These are phyloP conservation scores for Botrytis tulipae DNA, from an alignment of 2,329 filamentous ascomycete species.

Conservation along the genomic window DNA sequence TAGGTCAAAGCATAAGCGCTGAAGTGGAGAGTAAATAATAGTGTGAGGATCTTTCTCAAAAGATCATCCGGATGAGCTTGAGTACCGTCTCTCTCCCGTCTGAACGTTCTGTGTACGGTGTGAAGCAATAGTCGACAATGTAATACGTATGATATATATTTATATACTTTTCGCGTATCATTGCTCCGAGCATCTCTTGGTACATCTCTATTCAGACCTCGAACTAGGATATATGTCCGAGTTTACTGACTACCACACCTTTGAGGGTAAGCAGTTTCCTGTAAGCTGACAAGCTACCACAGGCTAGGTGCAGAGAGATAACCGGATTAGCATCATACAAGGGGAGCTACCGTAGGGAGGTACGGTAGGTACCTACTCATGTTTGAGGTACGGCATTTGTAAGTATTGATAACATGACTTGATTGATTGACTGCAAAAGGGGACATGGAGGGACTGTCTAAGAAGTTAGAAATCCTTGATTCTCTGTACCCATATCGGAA, in stretches of 20 bases:
- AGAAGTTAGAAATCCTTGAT: neutral
- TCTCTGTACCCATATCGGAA: neutral
- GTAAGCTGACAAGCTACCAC: neutral
- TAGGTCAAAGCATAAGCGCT: slow-evolving; percentile 20
- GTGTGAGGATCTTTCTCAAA: neutral
- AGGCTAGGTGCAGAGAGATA: neutral
- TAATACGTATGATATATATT: neutral
- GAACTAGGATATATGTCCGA: slow-evolving; percentile 5
- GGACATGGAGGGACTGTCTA: neutral
- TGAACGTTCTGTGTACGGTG: neutral
- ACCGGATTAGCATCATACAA: neutral
- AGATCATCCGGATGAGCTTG: neutral
- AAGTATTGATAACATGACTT: slow-evolving; percentile 15
- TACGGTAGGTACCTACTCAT: neutral
- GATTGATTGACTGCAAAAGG: neutral
- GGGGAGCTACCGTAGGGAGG: neutral
- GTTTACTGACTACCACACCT: neutral
- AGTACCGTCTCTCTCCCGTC: neutral
- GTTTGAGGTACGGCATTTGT: slow-evolving; percentile 6
- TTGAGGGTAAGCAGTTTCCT: neutral
- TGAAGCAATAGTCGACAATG: neutral
- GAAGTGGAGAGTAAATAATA: slow-evolving; percentile 14
- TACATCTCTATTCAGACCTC: neutral
- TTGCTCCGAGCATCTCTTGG: neutral
- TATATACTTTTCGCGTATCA: neutral